Evolutionary conservation across 1,284 basidiomycete species (phyloP), one percentile per base, ranked within the genome.

Genomic region (Schizophyllum commune): DNA sequence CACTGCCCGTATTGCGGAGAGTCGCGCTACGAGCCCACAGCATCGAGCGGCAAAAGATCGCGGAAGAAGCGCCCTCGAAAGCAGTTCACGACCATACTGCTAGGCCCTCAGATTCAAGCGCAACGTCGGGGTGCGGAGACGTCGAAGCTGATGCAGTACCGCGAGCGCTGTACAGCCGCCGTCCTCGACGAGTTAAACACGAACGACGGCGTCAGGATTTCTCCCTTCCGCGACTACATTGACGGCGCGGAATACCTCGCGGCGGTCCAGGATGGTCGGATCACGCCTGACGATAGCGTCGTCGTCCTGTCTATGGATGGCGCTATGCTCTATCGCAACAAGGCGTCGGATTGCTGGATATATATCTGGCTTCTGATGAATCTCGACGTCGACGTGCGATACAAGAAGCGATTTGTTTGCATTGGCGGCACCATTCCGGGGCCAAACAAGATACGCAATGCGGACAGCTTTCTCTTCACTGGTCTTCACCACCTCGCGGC

Each of bases 381-480:
- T 52, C 34, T 56, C 8, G 3, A 22, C 15, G 60, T 63, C 2
- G 21, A 56, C 1, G 4, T 15, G 17, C 59, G 59, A 4, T 64
- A 59, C 52, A 59, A 57, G 22, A 64, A 65, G 34, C n/a, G n/a
- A n/a, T n/a, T n/a, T n/a, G n/a, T n/a, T n/a, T n/a, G n/a, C n/a
- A n/a, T n/a, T n/a, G n/a, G n/a, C n/a, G n/a, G n/a, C n/a, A n/a
- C n/a, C n/a, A n/a, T n/a, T n/a, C n/a, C n/a, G n/a, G n/a, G n/a
- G 59, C 63, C 63, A 2, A 64, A 70, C 20, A 70, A 71, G 32
- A 69, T 68, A 1, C 67, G 68, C 54, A 63, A 68, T 56, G 47
- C 70, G 22, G 69, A 73, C 22, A 68, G 66, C 2, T 73, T 71
- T 60, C 57, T 72, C 2, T 71, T 69, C 39, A 61, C 67, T 34